Conservation (phyloP, 768 basidiomycete genomes). For the Lentinula aciculospora region DNA sequence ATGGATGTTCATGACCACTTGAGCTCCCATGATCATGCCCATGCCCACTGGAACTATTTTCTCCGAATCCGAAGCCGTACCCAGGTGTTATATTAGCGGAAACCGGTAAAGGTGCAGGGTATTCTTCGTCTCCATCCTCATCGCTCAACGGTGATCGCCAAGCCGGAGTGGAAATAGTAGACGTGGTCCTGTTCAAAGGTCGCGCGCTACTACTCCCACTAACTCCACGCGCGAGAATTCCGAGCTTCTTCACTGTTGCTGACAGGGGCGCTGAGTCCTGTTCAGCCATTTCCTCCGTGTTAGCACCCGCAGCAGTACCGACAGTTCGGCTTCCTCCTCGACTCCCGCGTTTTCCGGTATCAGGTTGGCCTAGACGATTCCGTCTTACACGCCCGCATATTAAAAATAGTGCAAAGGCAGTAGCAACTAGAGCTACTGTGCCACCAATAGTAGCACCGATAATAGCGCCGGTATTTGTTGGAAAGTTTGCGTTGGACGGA, state of each 20-base stretch:
- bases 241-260: background rate
- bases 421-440: background rate
- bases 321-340: background rate
- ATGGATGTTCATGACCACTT: background rate
- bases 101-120: background rate
- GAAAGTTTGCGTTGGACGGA: background rate
- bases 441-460: background rate
- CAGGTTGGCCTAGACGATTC: background rate
- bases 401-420: background rate
- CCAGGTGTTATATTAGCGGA: background rate
- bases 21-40: background rate
- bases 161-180: background rate
- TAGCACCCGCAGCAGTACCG: background rate
- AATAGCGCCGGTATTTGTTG: background rate
- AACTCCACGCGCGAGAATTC: background rate
- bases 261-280: background rate
- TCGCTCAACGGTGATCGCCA: conserved; percentile 3
- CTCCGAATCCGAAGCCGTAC: background rate
- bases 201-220: background rate
- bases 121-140: background rate
- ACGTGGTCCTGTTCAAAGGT: background rate
- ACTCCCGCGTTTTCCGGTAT: background rate
- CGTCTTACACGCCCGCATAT: background rate
- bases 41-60: background rate
- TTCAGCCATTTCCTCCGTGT: background rate